Base-by-base conservation (phyloP, 148 eudicot species). In the Cornus florida region DNA sequence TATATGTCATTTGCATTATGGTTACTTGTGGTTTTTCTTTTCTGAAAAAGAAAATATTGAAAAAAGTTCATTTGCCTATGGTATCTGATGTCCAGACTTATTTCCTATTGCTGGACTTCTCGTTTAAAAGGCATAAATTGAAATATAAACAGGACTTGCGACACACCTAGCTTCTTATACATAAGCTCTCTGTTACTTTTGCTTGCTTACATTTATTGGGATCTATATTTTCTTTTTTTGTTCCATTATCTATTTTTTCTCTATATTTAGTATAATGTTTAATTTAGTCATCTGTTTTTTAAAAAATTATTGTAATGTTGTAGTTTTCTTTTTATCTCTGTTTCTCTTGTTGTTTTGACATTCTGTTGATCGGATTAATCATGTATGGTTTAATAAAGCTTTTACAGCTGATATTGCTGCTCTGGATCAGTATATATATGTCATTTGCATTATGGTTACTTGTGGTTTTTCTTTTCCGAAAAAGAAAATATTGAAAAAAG, bases 151-250 rank as follows among this genome's bases (percentile, higher is more conserved):
- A 82, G 88, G 77, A 66, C 76, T 78, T 86, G 83, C 81, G 89
- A 86, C 84, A 78, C 85, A 53, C 83, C 75, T 70, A 38, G 81
- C 83, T 84, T 72, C 70, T 6, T 48, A 59, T 16, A n/a, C 62
- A 71, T 69, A 75, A 79, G 86, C 85, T 81, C 20, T 79, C 78
- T 75, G 89, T 84, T 86, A 82, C 84, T 83, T 50, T 64, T 24
- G 33, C 82, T 84, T 86, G 86, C 68, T 75, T 72, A 83, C 82
- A 83, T 28, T 28, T 28, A 28, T 28, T 28, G 28, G 28, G 28
- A 28, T 28, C 28, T 78, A 35, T 35, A 35, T 16, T 60, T 60
- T 6, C 16, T 16, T 60, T 60, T 60, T 16, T 16, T 16, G 0
- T 16, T 16, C 7, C 6, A 60, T 41, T 13, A 4, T 1, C 23